phyloP scores from a whole-genome alignment of 257 asterid species.

The Verbascum thapsus region DNA sequence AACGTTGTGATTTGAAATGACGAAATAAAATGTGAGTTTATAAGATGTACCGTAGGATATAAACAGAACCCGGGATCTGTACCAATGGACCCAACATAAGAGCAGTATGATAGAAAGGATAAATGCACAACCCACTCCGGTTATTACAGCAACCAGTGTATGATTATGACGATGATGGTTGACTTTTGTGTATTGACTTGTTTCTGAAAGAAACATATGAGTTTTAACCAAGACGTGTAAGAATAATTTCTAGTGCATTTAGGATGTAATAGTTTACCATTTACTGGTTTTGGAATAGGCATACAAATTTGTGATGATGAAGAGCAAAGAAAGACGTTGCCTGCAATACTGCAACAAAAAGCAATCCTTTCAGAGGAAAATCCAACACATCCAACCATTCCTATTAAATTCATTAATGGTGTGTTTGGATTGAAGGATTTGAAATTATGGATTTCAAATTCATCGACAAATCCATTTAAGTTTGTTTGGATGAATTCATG shows the following conservation, averaged over 20 bases:
- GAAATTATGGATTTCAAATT: no score
- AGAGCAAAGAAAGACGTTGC: constrained; percentile 78
- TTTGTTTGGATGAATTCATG: no score
- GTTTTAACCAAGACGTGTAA: constrained; percentile 15
- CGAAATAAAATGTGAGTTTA: neutral
- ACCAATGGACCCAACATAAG: constrained; percentile 70
- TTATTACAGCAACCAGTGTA: constrained; percentile 47
- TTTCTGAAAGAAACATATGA: constrained; percentile 49
- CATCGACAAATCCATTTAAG: no score
- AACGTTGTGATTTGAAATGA: constrained; percentile 1
- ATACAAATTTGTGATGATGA: constrained; percentile 62
- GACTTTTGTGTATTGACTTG: constrained; percentile 39
- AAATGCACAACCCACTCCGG: constrained; percentile 64
- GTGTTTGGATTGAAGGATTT: no score
- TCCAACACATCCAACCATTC: neutral
- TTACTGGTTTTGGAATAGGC: constrained; percentile 54
- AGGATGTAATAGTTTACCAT: constrained; percentile 49
- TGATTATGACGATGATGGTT: constrained; percentile 49
- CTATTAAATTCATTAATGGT: no score
- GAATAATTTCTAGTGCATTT: neutral
- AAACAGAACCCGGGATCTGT: constrained; percentile 55
- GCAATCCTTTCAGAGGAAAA: constrained; percentile 18
- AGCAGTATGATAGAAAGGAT: constrained; percentile 52
- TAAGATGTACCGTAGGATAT: constrained; percentile 63
- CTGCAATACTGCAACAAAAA: constrained; percentile 68